Evolutionary conservation across 2,329 filamentous ascomycete species (phyloP), one percentile per base, ranked within the genome.

Genomic region (Diaporthe nobilis): DNA sequence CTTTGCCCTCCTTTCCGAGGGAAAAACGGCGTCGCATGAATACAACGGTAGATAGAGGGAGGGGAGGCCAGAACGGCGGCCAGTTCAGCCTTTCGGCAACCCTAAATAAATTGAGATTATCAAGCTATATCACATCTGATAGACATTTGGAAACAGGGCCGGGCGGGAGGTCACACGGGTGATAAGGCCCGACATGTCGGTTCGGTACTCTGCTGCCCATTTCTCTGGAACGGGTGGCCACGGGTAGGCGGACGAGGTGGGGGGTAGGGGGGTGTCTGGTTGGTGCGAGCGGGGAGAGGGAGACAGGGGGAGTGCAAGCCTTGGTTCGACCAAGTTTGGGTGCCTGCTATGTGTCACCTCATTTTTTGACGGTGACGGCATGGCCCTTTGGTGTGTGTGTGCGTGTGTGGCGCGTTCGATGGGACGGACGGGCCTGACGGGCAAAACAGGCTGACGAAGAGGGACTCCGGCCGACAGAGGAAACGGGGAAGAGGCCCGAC

Each of bases 161-260:
- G 49, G 37, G 31, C 65, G 34, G 61, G 42, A 44, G 42, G n/a
- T 17, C n/a, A 9, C 17, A 34, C 49, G 65, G 49, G 34, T 20
- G 65, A 53, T 22, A 55, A 55, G 65, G 65, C 65, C 65, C 65
- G 65, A 70, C 47, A 53, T 37, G 17, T 55, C 65, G 65, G 65
- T 70, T 55, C 65, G 65, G 65, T 22, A 70, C 65, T 55, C 65
- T 55, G 61, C 15, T 39, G 65, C 31, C 65, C 65, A 34, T 39
- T 70, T 53, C n/a, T 42, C 47, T 42, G 47, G 65, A 42, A 55
- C 34, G 34, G 65, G 65, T 37, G 15, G 44, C 31, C 65, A 70
- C 65, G 34, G 34, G 34, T 70, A 70, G 65, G 31, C n/a, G 34
- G 65, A 42, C 37, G 37, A n/a, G 31, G 49, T n/a, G 42, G 31